Percentiles rank a stretch among this genome's conserved stretches.
These are phyloP conservation scores for Ceratocystis alfenasii DNA, from an alignment of 2,329 filamentous ascomycete species.

Conservation along the genomic window DNA sequence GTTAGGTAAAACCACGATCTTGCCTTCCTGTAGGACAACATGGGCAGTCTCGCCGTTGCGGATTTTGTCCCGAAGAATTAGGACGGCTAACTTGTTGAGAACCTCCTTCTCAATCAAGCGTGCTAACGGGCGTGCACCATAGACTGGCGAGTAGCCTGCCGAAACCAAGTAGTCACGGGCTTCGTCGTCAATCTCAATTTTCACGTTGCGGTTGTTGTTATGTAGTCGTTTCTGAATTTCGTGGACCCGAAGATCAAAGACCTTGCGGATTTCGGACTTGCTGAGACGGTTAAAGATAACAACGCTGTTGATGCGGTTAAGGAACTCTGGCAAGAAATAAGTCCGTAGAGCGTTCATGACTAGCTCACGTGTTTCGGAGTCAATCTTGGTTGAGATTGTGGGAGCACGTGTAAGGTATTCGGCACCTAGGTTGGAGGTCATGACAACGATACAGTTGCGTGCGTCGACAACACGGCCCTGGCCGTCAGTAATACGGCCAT, in stretches of 20 bases:
- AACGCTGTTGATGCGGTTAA: constrained; percentile 90
- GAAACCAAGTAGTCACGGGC: constrained; percentile 88
- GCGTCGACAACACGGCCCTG: constrained; percentile 92
- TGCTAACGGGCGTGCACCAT: constrained; percentile 78
- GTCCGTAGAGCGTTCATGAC: constrained; percentile 84
- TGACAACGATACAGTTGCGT: constrained; percentile 96
- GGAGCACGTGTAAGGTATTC: constrained; percentile 79
- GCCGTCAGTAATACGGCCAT: constrained; percentile 94
- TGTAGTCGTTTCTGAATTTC: constrained; percentile 90
- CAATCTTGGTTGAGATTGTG: constrained; percentile 70
- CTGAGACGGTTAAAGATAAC: constrained; percentile 98
- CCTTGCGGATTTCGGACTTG: constrained; percentile 78
- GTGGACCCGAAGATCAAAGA: constrained; percentile 75
- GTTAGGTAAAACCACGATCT: constrained; percentile 72
- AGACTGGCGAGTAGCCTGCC: constrained; percentile 87
- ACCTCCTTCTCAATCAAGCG: constrained; percentile 95
- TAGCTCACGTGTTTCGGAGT: constrained; percentile 70
- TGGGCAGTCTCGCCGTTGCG: constrained; percentile 72
- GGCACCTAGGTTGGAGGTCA: constrained; percentile 95
- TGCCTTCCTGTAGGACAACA: constrained; percentile 67
- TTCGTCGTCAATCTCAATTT: constrained; percentile 68
- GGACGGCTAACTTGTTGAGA: constrained; percentile 79
- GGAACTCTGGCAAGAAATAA: constrained; percentile 96
- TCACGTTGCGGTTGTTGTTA: constrained; percentile 72
- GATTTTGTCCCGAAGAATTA: constrained; percentile 77